Evolutionary conservation across 495 filamentous ascomycete genomes (phyloP).

Genomic region (Daldinia vernicosa): DNA sequence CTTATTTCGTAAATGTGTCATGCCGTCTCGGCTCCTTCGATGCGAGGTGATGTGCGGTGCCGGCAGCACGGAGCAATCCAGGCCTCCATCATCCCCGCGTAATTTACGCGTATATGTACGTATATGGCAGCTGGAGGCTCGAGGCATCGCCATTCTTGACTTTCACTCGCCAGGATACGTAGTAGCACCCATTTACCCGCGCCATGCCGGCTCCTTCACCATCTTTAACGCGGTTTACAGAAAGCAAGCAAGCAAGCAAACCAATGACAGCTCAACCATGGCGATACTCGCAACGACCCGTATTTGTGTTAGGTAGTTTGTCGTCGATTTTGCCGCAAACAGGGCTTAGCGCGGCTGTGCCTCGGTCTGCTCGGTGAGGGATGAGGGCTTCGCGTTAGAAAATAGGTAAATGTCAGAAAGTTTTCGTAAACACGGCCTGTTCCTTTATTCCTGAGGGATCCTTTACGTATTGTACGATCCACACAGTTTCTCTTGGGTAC

Average conservation of each 20-base stretch:
- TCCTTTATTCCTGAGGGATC: not conserved
- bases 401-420: not conserved
- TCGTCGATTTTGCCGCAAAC: conserved; percentile 58
- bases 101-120: not conserved
- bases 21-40: not conserved
- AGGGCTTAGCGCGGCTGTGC: conserved; percentile 54
- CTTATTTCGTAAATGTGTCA: conserved; percentile 13
- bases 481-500: not conserved
- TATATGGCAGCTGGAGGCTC: not conserved
- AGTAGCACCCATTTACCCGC: not conserved
- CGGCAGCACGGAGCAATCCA: conserved; percentile 9
- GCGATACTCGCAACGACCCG: conserved; percentile 27
- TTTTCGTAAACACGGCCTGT: not conserved
- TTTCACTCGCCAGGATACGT: conserved; percentile 2
- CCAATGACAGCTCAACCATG: conserved; percentile 33
- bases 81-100: conserved; percentile 7
- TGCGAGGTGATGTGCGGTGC: not conserved
- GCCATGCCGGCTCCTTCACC: not conserved
- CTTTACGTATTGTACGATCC: not conserved
- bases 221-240: not conserved
- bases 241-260: not conserved
- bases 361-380: conserved; percentile 18
- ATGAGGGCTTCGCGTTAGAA: conserved; percentile 22
- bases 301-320: conserved; percentile 27
- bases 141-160: not conserved